phyloP scores from a whole-genome alignment of 2,329 filamentous ascomycete species.

The Apiospora kogelbergensis region DNA sequence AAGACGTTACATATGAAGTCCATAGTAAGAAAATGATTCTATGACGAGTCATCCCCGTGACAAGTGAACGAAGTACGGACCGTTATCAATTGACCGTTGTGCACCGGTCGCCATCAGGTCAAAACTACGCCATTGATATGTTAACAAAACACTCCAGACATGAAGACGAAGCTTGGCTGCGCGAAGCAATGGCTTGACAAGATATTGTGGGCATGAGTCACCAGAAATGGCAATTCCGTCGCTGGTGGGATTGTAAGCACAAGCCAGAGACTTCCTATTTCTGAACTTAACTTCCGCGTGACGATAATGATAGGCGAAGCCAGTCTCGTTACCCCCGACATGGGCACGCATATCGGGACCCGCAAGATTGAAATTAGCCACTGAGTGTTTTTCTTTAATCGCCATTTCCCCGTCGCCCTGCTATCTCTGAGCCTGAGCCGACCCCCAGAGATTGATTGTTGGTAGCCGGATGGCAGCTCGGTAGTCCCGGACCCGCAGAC shows the following conservation, averaged over 20 bases:
- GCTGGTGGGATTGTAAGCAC: no score
- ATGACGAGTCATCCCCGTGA: background rate
- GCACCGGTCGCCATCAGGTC: background rate
- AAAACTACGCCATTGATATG: background rate
- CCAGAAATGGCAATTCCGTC: background rate
- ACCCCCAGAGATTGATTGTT: no score
- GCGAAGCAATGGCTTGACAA: background rate
- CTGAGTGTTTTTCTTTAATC: background rate
- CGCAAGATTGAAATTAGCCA: background rate
- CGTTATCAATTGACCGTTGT: background rate
- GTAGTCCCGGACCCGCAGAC: no score
- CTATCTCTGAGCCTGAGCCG: no score
- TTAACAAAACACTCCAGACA: background rate
- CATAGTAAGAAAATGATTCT: accelerated
- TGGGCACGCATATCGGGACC: background rate
- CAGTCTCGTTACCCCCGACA: background rate
- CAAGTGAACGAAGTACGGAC: background rate
- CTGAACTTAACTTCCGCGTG: background rate
- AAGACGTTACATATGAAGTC: no score
- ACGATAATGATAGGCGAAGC: background rate
- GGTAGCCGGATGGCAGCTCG: no score
- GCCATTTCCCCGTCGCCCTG: background rate
- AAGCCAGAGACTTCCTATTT: background rate
- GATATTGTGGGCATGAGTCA: background rate
- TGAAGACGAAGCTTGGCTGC: background rate